A percentile compares a stretch with the other conserved stretches of the same genome.
Conservation (phyloP, 305 asterid species). For the Fraxinus platypoda region DNA sequence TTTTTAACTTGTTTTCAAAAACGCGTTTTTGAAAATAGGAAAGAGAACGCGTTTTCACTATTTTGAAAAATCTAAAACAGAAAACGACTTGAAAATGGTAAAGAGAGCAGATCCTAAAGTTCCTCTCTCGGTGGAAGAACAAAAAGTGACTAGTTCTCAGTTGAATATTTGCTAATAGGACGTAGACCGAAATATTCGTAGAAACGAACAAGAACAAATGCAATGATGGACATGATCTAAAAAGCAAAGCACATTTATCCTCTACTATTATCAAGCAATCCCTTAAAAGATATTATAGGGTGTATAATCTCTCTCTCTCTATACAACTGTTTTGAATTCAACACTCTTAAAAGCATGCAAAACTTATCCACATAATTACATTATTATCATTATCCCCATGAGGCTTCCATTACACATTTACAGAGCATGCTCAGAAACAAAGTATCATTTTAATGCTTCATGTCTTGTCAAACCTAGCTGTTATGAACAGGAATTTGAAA, state of each 20-base stretch:
- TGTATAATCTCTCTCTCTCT: neutral
- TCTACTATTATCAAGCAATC: neutral
- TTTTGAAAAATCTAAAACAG: too few species aligned
- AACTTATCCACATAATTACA: constrained; percentile 5
- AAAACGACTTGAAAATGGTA: too few species aligned
- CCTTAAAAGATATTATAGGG: neutral
- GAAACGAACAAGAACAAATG: neutral
- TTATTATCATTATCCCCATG: neutral
- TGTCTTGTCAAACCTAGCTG: constrained; percentile 45
- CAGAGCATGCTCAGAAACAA: constrained; percentile 22
- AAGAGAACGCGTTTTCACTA: too few species aligned
- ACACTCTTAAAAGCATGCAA: neutral
- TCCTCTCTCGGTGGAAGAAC: neutral
- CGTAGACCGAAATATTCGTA: neutral
- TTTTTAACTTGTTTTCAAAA: too few species aligned
- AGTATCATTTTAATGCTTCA: neutral
- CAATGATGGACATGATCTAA: constrained; percentile 4
- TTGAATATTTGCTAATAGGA: neutral
- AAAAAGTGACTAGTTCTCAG: neutral
- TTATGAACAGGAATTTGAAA: constrained; percentile 22
- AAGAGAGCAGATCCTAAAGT: neutral
- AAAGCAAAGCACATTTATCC: constrained; percentile 2
- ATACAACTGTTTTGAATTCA: constrained; percentile 6
- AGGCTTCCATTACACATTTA: neutral
- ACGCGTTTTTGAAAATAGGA: too few species aligned